Evolutionary conservation across 2,329 filamentous ascomycete species (phyloP), one percentile per base, ranked within the genome.

Genomic region (Lecanicillium sp.): DNA sequence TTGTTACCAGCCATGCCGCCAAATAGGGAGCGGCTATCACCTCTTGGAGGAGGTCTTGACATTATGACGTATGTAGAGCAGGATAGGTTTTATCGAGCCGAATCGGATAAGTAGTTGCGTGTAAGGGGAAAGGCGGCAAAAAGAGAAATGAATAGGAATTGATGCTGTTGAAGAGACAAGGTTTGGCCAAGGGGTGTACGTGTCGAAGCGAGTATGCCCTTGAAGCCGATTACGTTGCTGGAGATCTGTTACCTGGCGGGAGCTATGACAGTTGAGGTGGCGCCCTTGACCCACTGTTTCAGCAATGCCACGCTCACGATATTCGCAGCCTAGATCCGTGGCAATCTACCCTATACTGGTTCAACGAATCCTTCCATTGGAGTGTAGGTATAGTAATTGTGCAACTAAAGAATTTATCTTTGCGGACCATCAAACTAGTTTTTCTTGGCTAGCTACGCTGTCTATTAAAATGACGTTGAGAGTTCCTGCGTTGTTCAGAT

Each of bases 1-100:
- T 36, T 39, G 16, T 20, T 28, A n/a, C 20, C 19, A 18, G 35
- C 35, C 30, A 42, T 37, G 30, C 40, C 40, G 29, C 36, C 40
- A 39, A 27, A 42, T 28, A 20, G 33, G 15, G 33, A 16, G 4
- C 40, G 31, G 13, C 40, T 31, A 5, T 35, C 29, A 11, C 40
- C 40, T 19, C 40, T 33, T 22, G 41, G 41, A 43, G 41, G 41
- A 28, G 41, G 41, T 33, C 41, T 33, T 28, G 41, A 43, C 41
- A 43, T 43, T 17, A 35, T 37, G 36, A 33, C 22, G 36, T 34
- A 33, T 37, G 12, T 35, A 8, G 29, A 19, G 17, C 15, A 9
- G 9, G 9, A n/a, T n/a, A 12, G 3, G 19, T 16, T 15, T 28
- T 30, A 27, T 30, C 13, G 33, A 12, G 15, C 13, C 4, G 2